A percentile compares a stretch with the other conserved stretches of the same genome.
phyloP scores from a whole-genome alignment of 2,329 filamentous ascomycete genomes.

The Epichloe bromicola region DNA sequence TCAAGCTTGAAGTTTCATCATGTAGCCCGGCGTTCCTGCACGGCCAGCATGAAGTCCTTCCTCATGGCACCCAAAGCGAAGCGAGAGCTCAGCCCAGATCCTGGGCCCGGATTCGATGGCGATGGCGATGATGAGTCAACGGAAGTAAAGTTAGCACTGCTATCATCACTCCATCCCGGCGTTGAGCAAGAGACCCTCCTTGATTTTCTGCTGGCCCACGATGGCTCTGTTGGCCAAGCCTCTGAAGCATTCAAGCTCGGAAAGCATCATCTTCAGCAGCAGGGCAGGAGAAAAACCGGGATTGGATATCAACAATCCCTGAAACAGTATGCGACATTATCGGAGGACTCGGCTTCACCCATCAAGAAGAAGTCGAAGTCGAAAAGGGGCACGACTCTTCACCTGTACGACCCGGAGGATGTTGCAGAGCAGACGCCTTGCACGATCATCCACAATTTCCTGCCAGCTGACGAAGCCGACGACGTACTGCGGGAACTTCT shows the following conservation, averaged over 20 bases:
- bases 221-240: conserved; percentile 61
- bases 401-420: conserved; percentile 70
- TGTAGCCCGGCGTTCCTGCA: neutral
- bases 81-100: conserved; percentile 27
- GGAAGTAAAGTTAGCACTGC: conserved; percentile 74
- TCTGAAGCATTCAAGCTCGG: conserved; percentile 37
- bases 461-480: conserved; percentile 59
- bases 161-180: conserved; percentile 62
- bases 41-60: conserved; percentile 40
- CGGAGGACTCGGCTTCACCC: conserved; percentile 6
- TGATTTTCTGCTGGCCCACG: conserved; percentile 63
- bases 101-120: conserved; percentile 13
- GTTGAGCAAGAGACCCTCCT: conserved; percentile 55
- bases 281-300: conserved; percentile 22
- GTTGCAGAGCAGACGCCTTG: conserved; percentile 77
- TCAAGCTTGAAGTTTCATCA: neutral
- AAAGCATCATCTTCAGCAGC: conserved; percentile 1
- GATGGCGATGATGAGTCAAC: conserved; percentile 48
- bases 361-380: conserved; percentile 43
- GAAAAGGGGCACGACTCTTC: conserved; percentile 69
- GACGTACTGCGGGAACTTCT: conserved; percentile 64
- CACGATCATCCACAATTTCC: conserved; percentile 84
- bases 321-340: conserved; percentile 30
- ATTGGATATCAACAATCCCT: conserved; percentile 53
- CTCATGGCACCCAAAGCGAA: conserved; percentile 33